phyloP scores from a whole-genome alignment of 345 rosid species.

The Erucastrum elatum region DNA sequence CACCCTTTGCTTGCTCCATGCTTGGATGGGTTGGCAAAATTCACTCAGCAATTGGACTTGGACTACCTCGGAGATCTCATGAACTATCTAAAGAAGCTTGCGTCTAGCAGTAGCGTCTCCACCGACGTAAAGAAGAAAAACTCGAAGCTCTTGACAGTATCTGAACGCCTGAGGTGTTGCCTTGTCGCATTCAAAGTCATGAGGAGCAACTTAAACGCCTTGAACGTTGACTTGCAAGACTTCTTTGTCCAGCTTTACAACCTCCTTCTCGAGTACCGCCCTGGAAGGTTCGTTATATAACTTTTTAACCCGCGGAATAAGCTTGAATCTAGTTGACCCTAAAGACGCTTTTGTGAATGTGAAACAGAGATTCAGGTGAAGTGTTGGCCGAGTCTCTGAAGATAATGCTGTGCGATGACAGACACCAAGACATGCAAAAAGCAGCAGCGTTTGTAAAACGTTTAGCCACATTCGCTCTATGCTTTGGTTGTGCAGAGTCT shows the following conservation, averaged over 20 bases:
- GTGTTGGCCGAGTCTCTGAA: constrained; percentile 85
- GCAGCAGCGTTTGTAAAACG: constrained; percentile 97
- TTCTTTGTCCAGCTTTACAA: constrained; percentile 90
- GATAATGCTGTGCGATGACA: constrained; percentile 91
- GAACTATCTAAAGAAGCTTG: constrained; percentile 84
- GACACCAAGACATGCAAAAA: constrained; percentile 96
- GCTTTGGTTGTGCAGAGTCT: constrained; percentile 83
- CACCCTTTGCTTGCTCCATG: constrained; percentile 83
- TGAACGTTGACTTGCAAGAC: constrained; percentile 92
- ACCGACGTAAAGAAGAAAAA: constrained; percentile 45
- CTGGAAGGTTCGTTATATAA: constrained; percentile 74
- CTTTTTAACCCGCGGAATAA: neutral
- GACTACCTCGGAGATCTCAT: constrained; percentile 90
- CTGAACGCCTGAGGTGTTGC: constrained; percentile 87
- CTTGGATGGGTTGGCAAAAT: constrained; percentile 82
- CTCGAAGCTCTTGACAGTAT: constrained; percentile 47
- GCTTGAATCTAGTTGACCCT: neutral
- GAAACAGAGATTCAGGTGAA: constrained; percentile 79
- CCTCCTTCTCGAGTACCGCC: constrained; percentile 81
- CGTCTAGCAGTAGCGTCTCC: constrained; percentile 49
- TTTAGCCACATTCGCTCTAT: constrained; percentile 77
- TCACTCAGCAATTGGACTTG: constrained; percentile 78
- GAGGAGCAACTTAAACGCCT: constrained; percentile 91
- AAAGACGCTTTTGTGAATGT: neutral
- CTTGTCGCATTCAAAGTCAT: constrained; percentile 92